Base-by-base conservation (phyloP, 495 filamentous ascomycete genomes). In the Hypoxylon fuscum region DNA sequence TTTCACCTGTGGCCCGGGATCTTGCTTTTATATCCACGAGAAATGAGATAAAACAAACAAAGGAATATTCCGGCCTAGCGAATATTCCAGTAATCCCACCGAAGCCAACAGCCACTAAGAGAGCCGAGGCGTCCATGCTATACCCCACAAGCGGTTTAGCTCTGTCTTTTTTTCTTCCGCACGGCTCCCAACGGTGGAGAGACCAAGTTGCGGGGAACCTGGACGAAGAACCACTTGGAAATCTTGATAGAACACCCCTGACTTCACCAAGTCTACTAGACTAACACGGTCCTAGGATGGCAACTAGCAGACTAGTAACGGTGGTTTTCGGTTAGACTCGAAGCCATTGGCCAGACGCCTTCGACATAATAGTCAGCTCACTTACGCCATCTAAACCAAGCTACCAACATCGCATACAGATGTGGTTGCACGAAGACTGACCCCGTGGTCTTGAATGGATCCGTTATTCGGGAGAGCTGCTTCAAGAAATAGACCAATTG, bases 131-230 rank as follows among this genome's bases (percentile, higher is more conserved):
- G 11, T 65, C n/a, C n/a, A n/a, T n/a, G 51, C 17, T 53, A 52
- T 53, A 53, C 41, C 14, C 63, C 41, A 50, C 49, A 66, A 61
- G 41, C 18, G 57, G 63, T 54, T 66, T 66, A 66, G 63, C 46
- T 27, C 17, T 9, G 53, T 52, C 2, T 29, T 23, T 47, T 31
- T 56, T 65, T 60, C 47, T 43, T 32, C 23, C 35, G 23, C n/a
- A 34, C 29, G 27, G n/a, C 42, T 40, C 27, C 25, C 11, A 31
- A 38, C 20, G 37, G 55, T 55, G 62, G 43, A 37, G 56, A 56
- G 51, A 38, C n/a, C n/a, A 29, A 35, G 51, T 61, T 66, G 63
- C 63, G 63, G 63, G 62, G 63, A n/a, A n/a, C n/a, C n/a, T n/a
- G n/a, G n/a, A n/a, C n/a, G n/a, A 66, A 66, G 56, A 61, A 56